Base-by-base conservation (phyloP, 1,139 yeast genomes). In the Candida sojae region DNA sequence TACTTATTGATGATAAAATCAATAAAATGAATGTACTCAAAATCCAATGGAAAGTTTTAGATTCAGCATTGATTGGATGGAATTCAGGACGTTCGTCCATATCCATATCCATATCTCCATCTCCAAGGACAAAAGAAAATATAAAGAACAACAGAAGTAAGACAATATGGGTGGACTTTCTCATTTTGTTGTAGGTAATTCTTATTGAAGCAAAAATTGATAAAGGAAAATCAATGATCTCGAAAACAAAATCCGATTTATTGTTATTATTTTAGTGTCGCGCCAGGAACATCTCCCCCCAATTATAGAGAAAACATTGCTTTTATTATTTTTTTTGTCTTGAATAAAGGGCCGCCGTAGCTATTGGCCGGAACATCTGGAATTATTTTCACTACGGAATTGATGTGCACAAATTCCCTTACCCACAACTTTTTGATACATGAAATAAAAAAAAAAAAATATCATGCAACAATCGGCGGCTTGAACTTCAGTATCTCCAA, bases 31-130 rank as follows among this genome's bases (percentile, higher is more conserved):
- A 54, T 30, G 84, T 50, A 0, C 87, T 67, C 29, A 75, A 48
- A 26, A 85, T 62, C 90, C 89, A 86, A 60, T 86, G 92, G 62
- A 83, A 74, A 0, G 86, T 67, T 57, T 81, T 83, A 10, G 83
- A 70, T 2, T 70, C 75, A 12, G 84, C 77, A 51, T 80, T 70
- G 21, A 69, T 56, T 4, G 80, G 79, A 51, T 75, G 78, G 63
- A 73, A 74, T 53, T 71, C 77, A 21, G 61, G 63, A 26, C 57
- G 63, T 23, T 66, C 70, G 57, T 61, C 68, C 17, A 9, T 21
- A 38, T 62, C 72, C 75, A 70, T 71, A 34, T 64, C 73, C 71
- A 61, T 60, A n/a, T 54, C 59, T 25, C 28, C 39, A 25, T 35
- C 28, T 7, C 28, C 29, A n/a, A 35, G 23, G 28, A 21, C 39